A percentile compares a stretch with the other conserved stretches of the same genome.
Conservation (phyloP, 2,329 filamentous ascomycete species). For the Calonectria naviculata region DNA sequence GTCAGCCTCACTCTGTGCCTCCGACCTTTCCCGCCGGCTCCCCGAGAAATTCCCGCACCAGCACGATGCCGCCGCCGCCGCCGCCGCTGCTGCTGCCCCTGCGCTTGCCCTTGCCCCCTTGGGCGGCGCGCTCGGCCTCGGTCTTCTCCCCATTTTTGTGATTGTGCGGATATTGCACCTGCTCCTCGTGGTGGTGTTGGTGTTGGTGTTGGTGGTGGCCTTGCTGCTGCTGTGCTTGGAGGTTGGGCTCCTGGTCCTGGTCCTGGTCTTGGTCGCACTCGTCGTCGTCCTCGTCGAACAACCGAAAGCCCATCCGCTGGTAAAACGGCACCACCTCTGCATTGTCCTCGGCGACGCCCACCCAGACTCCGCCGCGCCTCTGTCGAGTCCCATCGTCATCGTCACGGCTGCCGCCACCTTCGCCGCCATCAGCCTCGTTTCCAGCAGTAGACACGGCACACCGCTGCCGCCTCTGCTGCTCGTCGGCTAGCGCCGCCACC, state of each 20-base stretch:
- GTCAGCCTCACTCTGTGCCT: slow-evolving; percentile 12
- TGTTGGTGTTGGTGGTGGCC: no score
- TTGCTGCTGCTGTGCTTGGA: neutral
- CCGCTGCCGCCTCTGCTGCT: slow-evolving; percentile 7
- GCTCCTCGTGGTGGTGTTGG: neutral
- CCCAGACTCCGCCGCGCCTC: slow-evolving; percentile 49
- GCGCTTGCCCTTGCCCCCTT: slow-evolving; percentile 10
- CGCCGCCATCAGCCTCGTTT: neutral
- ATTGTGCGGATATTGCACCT: neutral
- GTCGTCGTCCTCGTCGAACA: slow-evolving; percentile 47
- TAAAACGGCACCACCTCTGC: slow-evolving; percentile 60
- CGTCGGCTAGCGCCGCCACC: slow-evolving; percentile 49
- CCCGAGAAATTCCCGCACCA: slow-evolving; percentile 39
- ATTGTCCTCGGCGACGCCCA: slow-evolving; percentile 59
- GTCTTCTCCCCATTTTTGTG: neutral
- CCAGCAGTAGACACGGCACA: neutral
- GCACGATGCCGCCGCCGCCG: slow-evolving; percentile 39
- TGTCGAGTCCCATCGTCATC: neutral
- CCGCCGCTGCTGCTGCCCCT: slow-evolving; percentile 43
- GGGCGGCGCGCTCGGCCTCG: neutral
- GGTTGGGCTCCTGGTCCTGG: neutral
- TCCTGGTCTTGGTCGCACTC: slow-evolving; percentile 27
- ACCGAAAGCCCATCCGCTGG: slow-evolving; percentile 57
- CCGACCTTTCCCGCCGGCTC: slow-evolving; percentile 26
- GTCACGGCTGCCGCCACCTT: neutral